phyloP scores from a whole-genome alignment of 495 filamentous ascomycete species.

The Penicillium mononematosum region DNA sequence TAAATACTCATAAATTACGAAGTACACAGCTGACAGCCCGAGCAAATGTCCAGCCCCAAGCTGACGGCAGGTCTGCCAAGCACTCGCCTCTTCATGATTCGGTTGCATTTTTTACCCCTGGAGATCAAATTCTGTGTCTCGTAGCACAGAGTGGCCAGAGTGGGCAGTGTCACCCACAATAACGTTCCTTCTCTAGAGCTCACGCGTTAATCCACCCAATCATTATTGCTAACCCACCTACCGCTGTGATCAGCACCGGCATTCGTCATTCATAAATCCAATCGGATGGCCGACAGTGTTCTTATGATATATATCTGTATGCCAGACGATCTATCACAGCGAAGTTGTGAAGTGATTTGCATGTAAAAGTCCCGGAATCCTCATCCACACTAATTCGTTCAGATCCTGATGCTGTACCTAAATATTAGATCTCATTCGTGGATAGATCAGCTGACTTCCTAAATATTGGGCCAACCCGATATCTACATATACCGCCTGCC shows the following conservation, averaged over 20 bases:
- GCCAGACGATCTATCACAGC: background rate
- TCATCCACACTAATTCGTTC: background rate
- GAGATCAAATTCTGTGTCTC: background rate
- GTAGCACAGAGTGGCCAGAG: background rate
- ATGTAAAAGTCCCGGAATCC: background rate
- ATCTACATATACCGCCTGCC: no score
- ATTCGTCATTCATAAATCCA: constrained; percentile 22
- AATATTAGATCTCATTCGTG: background rate
- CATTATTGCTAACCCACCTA: constrained; percentile 7
- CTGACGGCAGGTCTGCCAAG: background rate
- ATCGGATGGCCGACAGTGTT: constrained; percentile 6
- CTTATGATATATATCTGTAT: background rate
- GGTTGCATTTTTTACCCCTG: background rate
- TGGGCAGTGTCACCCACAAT: background rate
- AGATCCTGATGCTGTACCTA: background rate
- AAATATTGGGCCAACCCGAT: no score
- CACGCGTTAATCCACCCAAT: constrained; percentile 29
- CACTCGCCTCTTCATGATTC: background rate
- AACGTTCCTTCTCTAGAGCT: background rate
- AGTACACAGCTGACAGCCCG: background rate
- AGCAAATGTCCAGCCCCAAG: background rate
- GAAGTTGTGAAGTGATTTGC: background rate
- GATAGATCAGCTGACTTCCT: background rate
- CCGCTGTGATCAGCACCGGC: constrained; percentile 24
- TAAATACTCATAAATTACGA: no score